phyloP scores from a whole-genome alignment of 73 alveolate species.

The Tetrahymena elliotti region DNA sequence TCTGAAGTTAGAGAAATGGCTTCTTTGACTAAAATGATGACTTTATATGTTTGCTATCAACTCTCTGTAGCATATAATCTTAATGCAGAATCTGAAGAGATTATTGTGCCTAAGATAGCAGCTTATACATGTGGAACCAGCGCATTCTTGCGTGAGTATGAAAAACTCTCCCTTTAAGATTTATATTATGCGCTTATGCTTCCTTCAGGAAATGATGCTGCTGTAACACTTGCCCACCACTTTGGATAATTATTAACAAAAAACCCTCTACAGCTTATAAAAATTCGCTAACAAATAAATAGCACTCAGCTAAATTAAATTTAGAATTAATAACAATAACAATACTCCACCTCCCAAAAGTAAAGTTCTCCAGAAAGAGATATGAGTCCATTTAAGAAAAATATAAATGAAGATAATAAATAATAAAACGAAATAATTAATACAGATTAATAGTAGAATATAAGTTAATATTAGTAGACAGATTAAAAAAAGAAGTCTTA shows the following conservation, averaged over 20 bases:
- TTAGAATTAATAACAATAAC: not conserved
- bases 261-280: not conserved
- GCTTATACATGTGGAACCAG: conserved; percentile 57
- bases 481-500: not conserved
- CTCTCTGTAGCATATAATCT: conserved; percentile 25
- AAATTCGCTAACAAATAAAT: not conserved
- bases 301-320: not conserved
- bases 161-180: conserved; percentile 37
- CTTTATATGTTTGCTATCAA: conserved; percentile 37
- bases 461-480: not conserved
- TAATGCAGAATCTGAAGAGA: conserved; percentile 30
- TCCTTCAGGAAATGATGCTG: conserved; percentile 82
- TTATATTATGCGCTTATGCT: conserved; percentile 63
- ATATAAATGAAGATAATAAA: not conserved
- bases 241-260: conserved; percentile 14
- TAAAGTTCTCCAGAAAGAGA: not conserved
- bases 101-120: conserved; percentile 55
- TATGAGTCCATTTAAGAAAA: not conserved
- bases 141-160: conserved; percentile 46
- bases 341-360: not conserved
- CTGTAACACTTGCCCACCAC: conserved; percentile 50
- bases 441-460: not conserved
- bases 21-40: conserved; percentile 65
- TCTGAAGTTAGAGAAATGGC: conserved; percentile 58
- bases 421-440: not conserved